Evolutionary conservation across 345 rosid species (phyloP).

Genomic region (Hypericum androsaemum): DNA sequence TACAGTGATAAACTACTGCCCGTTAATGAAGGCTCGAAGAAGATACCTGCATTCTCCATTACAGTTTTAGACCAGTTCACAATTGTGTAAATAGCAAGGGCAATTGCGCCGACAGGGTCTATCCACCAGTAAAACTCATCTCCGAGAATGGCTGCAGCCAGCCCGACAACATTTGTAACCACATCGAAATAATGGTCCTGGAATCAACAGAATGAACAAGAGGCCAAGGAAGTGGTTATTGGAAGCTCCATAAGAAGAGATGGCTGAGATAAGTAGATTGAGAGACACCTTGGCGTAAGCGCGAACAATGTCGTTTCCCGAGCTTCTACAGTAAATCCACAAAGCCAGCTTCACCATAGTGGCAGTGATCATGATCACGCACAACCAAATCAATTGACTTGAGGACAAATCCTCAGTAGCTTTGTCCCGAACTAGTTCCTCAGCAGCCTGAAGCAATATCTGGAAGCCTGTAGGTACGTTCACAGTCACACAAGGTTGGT

Average conservation of each 20-base stretch:
- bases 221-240: neutral
- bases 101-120: conserved; percentile 76
- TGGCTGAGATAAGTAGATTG: neutral
- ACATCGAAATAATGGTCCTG: conserved; percentile 96
- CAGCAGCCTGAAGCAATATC: conserved; percentile 60
- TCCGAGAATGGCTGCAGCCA: conserved; percentile 74
- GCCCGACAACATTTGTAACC: conserved; percentile 72
- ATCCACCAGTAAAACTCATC: conserved; percentile 80
- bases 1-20: too few species aligned
- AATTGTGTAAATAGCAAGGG: conserved; percentile 82
- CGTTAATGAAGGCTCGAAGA: neutral
- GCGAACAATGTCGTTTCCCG: conserved; percentile 68
- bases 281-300: conserved; percentile 45
- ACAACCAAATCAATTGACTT: conserved; percentile 54
- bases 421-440: conserved; percentile 39
- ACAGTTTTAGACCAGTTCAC: conserved; percentile 83
- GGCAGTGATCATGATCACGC: conserved; percentile 72
- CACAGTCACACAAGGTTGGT: too few species aligned
- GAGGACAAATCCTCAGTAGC: conserved; percentile 39
- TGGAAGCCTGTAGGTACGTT: conserved; percentile 50
- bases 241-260: neutral
- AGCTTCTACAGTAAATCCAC: conserved; percentile 82
- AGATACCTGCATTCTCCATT: conserved; percentile 53
- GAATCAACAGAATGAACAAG: neutral
- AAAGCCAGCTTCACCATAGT: conserved; percentile 61